These are phyloP conservation scores for Naganishia sp. DNA, from an alignment of 1,284 basidiomycete species.

Conservation along the genomic window DNA sequence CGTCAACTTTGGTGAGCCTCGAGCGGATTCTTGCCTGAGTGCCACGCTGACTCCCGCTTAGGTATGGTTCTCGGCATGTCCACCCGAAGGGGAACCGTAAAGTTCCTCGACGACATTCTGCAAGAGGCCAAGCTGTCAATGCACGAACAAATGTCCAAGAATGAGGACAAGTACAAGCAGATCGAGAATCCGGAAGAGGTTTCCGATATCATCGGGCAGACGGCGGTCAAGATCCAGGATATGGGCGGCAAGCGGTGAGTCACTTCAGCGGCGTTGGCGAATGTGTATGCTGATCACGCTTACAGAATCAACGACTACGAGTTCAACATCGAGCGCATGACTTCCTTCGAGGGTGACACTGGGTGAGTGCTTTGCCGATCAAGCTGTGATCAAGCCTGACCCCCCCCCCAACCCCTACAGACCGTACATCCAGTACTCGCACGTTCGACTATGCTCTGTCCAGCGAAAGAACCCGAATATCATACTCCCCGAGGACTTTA, in stretches of 20 bases:
- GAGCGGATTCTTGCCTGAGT: constrained; percentile 14
- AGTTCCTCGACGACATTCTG: constrained; percentile 95
- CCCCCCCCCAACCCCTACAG: constrained; percentile 30
- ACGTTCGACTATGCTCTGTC: constrained; percentile 90
- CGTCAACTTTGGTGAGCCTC: constrained; percentile 75
- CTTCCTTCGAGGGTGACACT: constrained; percentile 95
- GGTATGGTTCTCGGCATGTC: constrained; percentile 90
- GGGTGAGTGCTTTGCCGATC: constrained; percentile 54
- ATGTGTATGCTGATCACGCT: background rate
- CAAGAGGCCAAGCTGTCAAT: constrained; percentile 85
- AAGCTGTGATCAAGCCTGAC: background rate
- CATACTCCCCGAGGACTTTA: constrained; percentile 64
- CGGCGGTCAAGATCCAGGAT: constrained; percentile 98
- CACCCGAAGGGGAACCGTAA: constrained; percentile 92
- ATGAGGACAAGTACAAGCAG: constrained; percentile 87
- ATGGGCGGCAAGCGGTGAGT: constrained; percentile 86
- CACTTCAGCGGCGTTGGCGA: background rate
- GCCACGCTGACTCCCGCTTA: constrained; percentile 2
- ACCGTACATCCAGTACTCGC: constrained; percentile 93
- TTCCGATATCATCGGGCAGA: constrained; percentile 85
- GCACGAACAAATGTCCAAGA: constrained; percentile 96
- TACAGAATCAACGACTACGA: constrained; percentile 91
- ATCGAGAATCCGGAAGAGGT: constrained; percentile 85
- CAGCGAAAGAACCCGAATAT: constrained; percentile 91
- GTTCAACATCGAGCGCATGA: constrained; percentile 94